Evolutionary conservation across 257 asterid genomes (phyloP), one percentile per base, ranked within the genome.

Genomic region (Nicotiana knightiana): DNA sequence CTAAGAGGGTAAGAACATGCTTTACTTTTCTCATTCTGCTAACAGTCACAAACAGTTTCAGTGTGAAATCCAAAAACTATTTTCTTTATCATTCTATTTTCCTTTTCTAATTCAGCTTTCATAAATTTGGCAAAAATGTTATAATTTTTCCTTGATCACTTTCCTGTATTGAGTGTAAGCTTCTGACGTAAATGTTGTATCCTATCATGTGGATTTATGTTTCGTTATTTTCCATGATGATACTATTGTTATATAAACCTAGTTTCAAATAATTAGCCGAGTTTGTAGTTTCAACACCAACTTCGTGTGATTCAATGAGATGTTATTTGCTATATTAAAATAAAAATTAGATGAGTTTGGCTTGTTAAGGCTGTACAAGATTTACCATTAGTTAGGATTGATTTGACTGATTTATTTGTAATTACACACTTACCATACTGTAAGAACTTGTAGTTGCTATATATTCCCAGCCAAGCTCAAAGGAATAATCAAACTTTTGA

Each of bases 1-100:
- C 88, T 9, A 93, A 89, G 87, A 90, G 84, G 94, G 98, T 92
- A 75, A 83, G 86, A 75, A 32, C 33, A 28, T 48, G 15, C 15
- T 54, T 83, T 21, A 30, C 73, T 24, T 75, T 63, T 57, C 71
- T 81, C 35, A 32, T 32, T 32, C 35, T 32, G 78, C 81, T 21
- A 21, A 21, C 24, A 21, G 24, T 21, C 24, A 21, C 24, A 21
- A 18, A 17, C 10, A 16, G 63, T 18, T 18, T 57, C 63, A 57
- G 24, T 13, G 58, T 57, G 62, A 57, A 57, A 30, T 57, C 26
- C 26, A 57, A 57, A 57, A 57, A 2, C 6, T 17, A 57, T 17
- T 57, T 57, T 18, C 18, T 18, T 18, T 57, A 9, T 57, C 28
- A 57, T 57, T 17, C 63, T 18, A 17, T 57, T 17, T 57, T 18